Percentiles rank a stretch among this genome's conserved stretches.
Evolutionary conservation across 2,329 filamentous ascomycete species (phyloP).

Genomic region (Colletotrichum destructivum): DNA sequence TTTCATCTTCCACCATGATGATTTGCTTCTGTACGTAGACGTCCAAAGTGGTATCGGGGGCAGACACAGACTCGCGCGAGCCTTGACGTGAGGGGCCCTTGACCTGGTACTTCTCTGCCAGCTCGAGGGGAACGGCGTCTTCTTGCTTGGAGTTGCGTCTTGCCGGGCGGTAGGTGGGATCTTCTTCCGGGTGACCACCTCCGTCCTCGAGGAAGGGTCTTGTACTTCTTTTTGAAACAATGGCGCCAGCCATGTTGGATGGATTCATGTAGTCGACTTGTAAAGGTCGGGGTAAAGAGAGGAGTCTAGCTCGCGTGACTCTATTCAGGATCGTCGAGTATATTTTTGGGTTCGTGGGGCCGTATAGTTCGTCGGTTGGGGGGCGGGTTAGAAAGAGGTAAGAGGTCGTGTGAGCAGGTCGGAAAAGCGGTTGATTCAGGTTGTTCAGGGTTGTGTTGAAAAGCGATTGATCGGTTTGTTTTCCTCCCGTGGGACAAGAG

Average conservation of each 20-base stretch:
- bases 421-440: constrained; percentile 14
- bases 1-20: constrained; percentile 25
- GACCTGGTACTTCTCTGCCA: constrained; percentile 28
- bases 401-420: constrained; percentile 40
- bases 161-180: constrained; percentile 32
- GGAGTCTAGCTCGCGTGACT: constrained; percentile 35
- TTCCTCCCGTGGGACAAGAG: constrained; percentile 31
- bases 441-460: constrained; percentile 3
- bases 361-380: constrained; percentile 5
- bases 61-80: constrained; percentile 33
- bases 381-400: constrained; percentile 28
- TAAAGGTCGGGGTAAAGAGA: neutral
- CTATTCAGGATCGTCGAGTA: constrained; percentile 1
- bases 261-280: neutral
- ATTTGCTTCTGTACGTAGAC: constrained; percentile 34
- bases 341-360: constrained; percentile 4
- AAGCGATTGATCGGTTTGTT: constrained; percentile 12
- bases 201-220: constrained; percentile 41
- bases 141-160: constrained; percentile 39
- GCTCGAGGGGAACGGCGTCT: constrained; percentile 14
- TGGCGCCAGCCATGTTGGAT: constrained; percentile 29
- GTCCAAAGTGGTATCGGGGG: constrained; percentile 29
- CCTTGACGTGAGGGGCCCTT: constrained; percentile 29
- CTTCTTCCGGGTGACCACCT: constrained; percentile 36
- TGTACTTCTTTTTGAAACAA: constrained; percentile 43